Evolutionary conservation across 306 rosid genomes (phyloP), one percentile per base, ranked within the genome.

Genomic region (Lithocarpus polystachyus): DNA sequence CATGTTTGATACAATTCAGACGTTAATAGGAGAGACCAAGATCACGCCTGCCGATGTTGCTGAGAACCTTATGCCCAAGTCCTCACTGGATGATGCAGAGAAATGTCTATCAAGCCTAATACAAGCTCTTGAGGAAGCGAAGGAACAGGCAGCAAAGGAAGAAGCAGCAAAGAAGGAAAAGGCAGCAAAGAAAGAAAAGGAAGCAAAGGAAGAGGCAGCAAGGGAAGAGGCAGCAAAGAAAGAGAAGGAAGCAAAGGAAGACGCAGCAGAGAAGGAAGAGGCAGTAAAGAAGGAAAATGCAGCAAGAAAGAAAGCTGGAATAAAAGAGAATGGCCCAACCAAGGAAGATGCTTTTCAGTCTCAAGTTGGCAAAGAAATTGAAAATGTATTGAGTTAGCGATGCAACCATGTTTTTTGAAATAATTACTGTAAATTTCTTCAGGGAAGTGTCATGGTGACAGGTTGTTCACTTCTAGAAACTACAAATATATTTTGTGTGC

Each of bases 41-140:
- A 88, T 92, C 57, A 92, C 97, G 1, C 97, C 94, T 24, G 94
- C 94, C 19, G 94, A 92, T 83, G 98, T 93, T 40, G 98, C 98
- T 6, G 97, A 93, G 86, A 93, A 85, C 33, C 97, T 93, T 37
- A 93, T 93, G 98, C 92, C 97, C 0, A 92, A 92, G 80, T 92
- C 91, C 12, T 86, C 89, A 4, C 2, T 62, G 59, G 97, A 91
- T 82, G 92, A 87, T 85, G 82, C 87, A 37, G 88, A 85, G 11
- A 90, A 77, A 67, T 89, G 97, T 52, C 91, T 93, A 23, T 82
- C 75, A n/a, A 77, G 79, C 76, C 86, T 93, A 67, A 81, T 92
- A 75, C 83, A 67, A 59, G 89, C 91, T 24, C 93, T 94, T 40
- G 80, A 89, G 82, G 82, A 84, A 28, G 76, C 54, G 4, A 82